phyloP scores from a whole-genome alignment of 1,139 yeast genomes.

The Saccharomyces hybrid region DNA sequence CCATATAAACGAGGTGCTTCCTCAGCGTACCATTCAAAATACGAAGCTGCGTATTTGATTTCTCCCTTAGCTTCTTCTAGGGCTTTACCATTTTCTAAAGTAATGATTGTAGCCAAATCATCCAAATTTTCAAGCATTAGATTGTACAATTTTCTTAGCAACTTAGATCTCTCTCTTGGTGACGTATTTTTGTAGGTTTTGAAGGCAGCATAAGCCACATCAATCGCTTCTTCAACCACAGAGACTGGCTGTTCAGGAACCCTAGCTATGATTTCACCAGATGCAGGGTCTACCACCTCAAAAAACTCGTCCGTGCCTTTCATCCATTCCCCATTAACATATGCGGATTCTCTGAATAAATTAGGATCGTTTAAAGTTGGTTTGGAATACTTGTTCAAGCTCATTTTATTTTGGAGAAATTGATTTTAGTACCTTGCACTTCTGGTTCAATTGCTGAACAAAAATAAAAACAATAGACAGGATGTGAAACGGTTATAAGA shows the following conservation, averaged over 20 bases:
- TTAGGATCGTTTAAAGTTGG: slow-evolving; percentile 44
- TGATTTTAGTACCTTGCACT: neutral
- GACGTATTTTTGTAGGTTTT: slow-evolving; percentile 48
- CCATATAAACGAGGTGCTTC: slow-evolving; percentile 78
- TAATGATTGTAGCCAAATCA: slow-evolving; percentile 66
- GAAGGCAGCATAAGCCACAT: slow-evolving; percentile 55
- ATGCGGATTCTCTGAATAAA: slow-evolving; percentile 51
- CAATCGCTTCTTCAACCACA: slow-evolving; percentile 53
- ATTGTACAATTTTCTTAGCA: slow-evolving; percentile 56
- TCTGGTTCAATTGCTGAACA: neutral
- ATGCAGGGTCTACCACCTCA: slow-evolving; percentile 71
- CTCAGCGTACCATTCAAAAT: slow-evolving; percentile 82
- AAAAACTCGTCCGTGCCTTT: slow-evolving; percentile 48
- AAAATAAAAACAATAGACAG: neutral
- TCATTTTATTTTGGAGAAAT: neutral
- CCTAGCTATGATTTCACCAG: slow-evolving; percentile 47
- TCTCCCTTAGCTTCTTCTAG: slow-evolving; percentile 71
- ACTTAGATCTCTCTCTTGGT: slow-evolving; percentile 57
- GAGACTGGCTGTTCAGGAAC: slow-evolving; percentile 47
- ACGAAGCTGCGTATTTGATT: slow-evolving; percentile 66
- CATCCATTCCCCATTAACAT: slow-evolving; percentile 67
- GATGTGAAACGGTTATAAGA: neutral
- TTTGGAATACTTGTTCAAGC: neutral
- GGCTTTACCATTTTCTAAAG: slow-evolving; percentile 83
- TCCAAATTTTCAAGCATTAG: slow-evolving; percentile 59